Evolutionary conservation across 2,329 filamentous ascomycete species (phyloP), one percentile per base, ranked within the genome.

Genomic region (Chaetothyriales sp.): DNA sequence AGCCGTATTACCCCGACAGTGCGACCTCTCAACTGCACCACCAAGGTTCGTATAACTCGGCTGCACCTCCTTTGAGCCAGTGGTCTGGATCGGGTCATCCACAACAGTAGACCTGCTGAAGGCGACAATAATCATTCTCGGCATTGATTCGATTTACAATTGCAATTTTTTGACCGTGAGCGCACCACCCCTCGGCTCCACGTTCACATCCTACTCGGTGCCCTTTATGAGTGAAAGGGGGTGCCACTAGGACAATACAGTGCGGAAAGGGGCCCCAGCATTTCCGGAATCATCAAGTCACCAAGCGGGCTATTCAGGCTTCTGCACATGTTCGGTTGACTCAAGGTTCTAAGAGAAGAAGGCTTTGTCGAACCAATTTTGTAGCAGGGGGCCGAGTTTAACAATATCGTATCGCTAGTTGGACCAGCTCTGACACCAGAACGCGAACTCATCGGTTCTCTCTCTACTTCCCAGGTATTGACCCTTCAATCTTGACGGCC

Each of bases 1-100:
- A 51, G 13, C 47, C 53, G 5, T 59, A 52, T 43, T 57, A 57
- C 51, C 28, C 50, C 20, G 57, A 59, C 18, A 52, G 40, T 25
- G 48, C 54, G 19, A 13, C 18, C 20, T 33, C 19, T 18, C 46
- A 47, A 29, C 10, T 47, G 20, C 33, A 40, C 33, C 46, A 47
- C 25, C 46, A 47, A 19, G 20, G 20, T 4, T 33, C 46, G 18
- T 47, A 47, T 29, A 18, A 10, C 18, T 29, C 22, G 15, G 29
- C 22, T n/a, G 20, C 46, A 10, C 18, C 25, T 40, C 19, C 18
- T 9, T 43, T 43, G 40, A 18, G 28, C 5, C 33, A 18, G 10
- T 49, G 47, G 47, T 49, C 47, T 43, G 29, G 28, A 8, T 25
- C 25, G 13, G 43, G 33, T 18, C 29, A 43, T 44, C 22, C 46